Evolutionary conservation across 805 yeast species (phyloP).

Genomic region (Pichia eremophila): DNA sequence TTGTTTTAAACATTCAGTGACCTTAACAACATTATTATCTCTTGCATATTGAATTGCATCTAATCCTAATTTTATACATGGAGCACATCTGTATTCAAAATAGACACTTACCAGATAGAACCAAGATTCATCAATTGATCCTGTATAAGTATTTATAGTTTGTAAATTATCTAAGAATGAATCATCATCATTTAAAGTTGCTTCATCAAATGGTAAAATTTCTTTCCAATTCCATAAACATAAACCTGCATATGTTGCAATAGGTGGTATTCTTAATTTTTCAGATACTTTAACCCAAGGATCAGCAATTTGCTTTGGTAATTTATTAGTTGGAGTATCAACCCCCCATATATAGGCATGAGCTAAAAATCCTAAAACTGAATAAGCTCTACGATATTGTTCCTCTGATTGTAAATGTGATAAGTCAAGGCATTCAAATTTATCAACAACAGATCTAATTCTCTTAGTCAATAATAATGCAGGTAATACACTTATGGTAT

Average conservation of each 20-base stretch:
- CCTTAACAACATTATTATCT: slow-evolving; percentile 31
- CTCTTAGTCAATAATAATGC: slow-evolving; percentile 59
- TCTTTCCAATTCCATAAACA: slow-evolving; percentile 82
- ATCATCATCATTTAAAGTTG: slow-evolving; percentile 20
- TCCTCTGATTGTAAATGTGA: slow-evolving; percentile 34
- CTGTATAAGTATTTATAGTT: slow-evolving; percentile 79
- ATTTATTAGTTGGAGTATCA: slow-evolving; percentile 44
- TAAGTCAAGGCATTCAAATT: slow-evolving; percentile 47
- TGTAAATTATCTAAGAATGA: slow-evolving; percentile 55
- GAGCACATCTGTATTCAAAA: slow-evolving; percentile 77
- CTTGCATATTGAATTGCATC: slow-evolving; percentile 54
- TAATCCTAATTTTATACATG: slow-evolving; percentile 56
- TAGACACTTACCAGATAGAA: slow-evolving; percentile 82
- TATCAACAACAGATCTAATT: slow-evolving; percentile 55
- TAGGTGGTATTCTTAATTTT: slow-evolving; percentile 65
- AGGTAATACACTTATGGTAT: slow-evolving; percentile 55
- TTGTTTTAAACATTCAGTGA: slow-evolving; percentile 41
- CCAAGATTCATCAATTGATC: slow-evolving; percentile 89
- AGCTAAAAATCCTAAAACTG: slow-evolving; percentile 65
- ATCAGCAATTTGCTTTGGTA: slow-evolving; percentile 60
- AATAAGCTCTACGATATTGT: slow-evolving; percentile 72
- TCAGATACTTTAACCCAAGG: slow-evolving; percentile 59
- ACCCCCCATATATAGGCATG: slow-evolving; percentile 91
- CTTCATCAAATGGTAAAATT: slow-evolving; percentile 34
- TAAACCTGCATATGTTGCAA: slow-evolving; percentile 81